Evolutionary conservation across 176 grass and related monocot genomes (phyloP).

Genomic region (Zoysia japonica): DNA sequence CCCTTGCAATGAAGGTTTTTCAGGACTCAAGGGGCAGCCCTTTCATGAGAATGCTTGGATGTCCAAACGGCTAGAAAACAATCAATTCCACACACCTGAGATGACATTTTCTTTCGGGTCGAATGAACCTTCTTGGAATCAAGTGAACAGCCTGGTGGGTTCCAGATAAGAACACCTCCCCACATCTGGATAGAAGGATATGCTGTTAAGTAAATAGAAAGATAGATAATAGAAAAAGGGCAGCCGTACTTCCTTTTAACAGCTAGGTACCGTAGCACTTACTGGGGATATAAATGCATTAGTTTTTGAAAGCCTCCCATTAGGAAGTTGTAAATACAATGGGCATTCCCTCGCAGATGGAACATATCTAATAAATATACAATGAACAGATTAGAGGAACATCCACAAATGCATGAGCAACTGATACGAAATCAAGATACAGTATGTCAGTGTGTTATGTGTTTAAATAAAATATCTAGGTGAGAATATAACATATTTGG

Average conservation of each 20-base stretch:
- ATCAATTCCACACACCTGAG: slow-evolving; percentile 57
- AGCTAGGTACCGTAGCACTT: slow-evolving; percentile 35
- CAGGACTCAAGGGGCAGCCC: not conserved
- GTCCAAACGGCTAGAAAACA: slow-evolving; percentile 20
- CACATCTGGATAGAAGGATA: slow-evolving; percentile 70
- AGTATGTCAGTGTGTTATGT: not conserved
- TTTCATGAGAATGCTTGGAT: not conserved
- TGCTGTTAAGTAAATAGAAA: slow-evolving; percentile 32
- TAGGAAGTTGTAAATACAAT: slow-evolving; percentile 76
- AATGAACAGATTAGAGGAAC: slow-evolving; percentile 28
- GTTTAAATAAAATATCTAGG: slow-evolving; percentile 33
- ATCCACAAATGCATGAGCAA: slow-evolving; percentile 12
- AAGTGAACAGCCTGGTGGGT: slow-evolving; percentile 71
- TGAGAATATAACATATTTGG: not conserved
- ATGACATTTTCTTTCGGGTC: slow-evolving; percentile 51
- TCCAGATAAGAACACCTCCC: slow-evolving; percentile 95
- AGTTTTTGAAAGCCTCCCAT: slow-evolving; percentile 71
- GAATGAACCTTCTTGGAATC: slow-evolving; percentile 35
- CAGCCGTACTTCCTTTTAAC: not conserved
- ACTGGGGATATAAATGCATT: slow-evolving; percentile 99
- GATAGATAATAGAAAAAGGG: slow-evolving; percentile 25
- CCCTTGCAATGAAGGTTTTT: slow-evolving; percentile 25
- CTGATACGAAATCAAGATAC: slow-evolving; percentile 18
- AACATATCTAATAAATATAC: slow-evolving; percentile 61
- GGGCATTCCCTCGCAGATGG: slow-evolving; percentile 95